Conservation (phyloP, 176 grass and related monocot genomes). For the Avena insularis region DNA sequence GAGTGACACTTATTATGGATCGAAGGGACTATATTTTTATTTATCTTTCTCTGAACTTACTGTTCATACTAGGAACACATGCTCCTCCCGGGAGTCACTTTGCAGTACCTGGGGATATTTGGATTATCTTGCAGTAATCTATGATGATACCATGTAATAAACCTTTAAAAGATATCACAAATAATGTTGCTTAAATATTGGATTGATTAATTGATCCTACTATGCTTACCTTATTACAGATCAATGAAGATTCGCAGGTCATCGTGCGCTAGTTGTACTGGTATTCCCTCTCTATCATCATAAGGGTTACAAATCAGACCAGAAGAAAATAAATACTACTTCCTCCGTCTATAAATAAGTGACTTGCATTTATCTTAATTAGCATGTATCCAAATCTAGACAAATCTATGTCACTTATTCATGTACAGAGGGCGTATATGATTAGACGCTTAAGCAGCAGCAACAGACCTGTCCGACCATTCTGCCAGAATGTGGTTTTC, state of each 20-base stretch:
- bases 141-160: neutral
- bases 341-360: no score
- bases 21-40: no score
- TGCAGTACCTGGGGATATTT: neutral
- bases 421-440: no score
- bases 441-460: constrained; percentile 11
- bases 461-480: constrained; percentile 64
- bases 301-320: neutral
- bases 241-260: constrained; percentile 48
- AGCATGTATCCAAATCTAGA: no score
- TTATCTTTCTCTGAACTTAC: no score
- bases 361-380: no score
- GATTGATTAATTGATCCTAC: neutral
- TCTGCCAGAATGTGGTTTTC: constrained; percentile 71
- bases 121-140: neutral
- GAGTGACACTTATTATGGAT: no score
- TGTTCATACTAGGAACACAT: no score
- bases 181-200: neutral
- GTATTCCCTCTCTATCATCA: constrained; percentile 77
- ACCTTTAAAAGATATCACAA: neutral
- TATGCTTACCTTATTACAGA: constrained; percentile 33
- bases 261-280: constrained; percentile 79
- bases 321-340: neutral
- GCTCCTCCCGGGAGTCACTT: no score
- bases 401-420: no score